These are phyloP conservation scores for Aspergillus egyptiacus DNA, from an alignment of 495 filamentous ascomycete species.

Conservation along the genomic window DNA sequence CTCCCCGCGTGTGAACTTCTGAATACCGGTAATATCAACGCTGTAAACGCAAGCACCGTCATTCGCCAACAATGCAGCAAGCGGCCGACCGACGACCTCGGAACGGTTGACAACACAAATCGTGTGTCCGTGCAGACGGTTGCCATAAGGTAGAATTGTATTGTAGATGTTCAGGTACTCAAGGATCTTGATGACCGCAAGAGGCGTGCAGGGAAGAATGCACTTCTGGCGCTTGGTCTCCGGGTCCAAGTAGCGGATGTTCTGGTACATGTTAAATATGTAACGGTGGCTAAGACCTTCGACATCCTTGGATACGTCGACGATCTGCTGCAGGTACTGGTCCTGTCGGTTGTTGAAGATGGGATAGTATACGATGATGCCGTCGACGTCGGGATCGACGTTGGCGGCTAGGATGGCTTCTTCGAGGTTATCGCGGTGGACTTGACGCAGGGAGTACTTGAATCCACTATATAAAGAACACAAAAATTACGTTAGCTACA, in stretches of 20 bases:
- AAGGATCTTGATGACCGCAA: conserved; percentile 92
- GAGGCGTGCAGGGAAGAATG: conserved; percentile 89
- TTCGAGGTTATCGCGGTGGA: conserved; percentile 83
- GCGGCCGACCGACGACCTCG: conserved; percentile 88
- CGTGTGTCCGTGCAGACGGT: conserved; percentile 82
- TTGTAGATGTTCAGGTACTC: conserved; percentile 96
- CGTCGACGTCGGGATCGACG: conserved; percentile 67
- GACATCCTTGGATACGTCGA: conserved; percentile 83
- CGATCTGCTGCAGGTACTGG: conserved; percentile 92
- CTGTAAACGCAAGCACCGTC: conserved; percentile 94
- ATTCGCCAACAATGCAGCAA: conserved; percentile 93
- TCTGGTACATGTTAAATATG: conserved; percentile 99
- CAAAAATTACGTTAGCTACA: conserved; percentile 24
- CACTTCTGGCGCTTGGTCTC: conserved; percentile 73
- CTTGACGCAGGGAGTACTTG: conserved; percentile 71
- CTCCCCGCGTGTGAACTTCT: conserved; percentile 80
- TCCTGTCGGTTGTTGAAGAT: conserved; percentile 88
- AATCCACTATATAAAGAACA: conserved; percentile 61
- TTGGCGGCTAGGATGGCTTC: conserved; percentile 80
- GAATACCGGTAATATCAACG: conserved; percentile 87
- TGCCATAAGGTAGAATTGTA: conserved; percentile 88
- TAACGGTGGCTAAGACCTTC: conserved; percentile 91
- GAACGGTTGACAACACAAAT: conserved; percentile 93
- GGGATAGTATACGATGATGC: conserved; percentile 97
- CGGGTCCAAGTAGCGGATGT: conserved; percentile 85